phyloP scores from a whole-genome alignment of 352 stramenopile species.

The Phytophthora sp. region DNA sequence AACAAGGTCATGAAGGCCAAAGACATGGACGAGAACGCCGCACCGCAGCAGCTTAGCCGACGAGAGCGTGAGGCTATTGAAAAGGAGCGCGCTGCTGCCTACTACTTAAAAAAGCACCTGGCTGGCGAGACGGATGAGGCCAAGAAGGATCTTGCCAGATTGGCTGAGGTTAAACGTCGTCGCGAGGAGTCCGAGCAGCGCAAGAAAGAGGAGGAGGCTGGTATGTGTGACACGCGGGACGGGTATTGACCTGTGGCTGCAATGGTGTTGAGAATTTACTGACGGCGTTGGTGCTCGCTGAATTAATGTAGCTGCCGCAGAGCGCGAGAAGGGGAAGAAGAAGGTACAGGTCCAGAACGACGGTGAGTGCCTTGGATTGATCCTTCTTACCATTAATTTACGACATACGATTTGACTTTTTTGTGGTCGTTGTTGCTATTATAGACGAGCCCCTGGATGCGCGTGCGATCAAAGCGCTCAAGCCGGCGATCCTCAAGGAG shows the following conservation, averaged over 20 bases:
- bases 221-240: no score
- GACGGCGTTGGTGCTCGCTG: conserved; percentile 2
- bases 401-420: no score
- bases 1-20: conserved; percentile 91
- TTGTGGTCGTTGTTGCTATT: not conserved
- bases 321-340: conserved; percentile 73
- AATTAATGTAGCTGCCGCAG: conserved; percentile 47
- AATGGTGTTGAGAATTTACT: not conserved
- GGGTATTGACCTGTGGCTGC: not conserved
- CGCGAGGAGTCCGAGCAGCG: conserved; percentile 82
- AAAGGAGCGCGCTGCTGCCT: conserved; percentile 73
- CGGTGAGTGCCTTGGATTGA: no score
- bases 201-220: conserved; percentile 83
- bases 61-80: conserved; percentile 89
- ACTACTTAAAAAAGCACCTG: conserved; percentile 88
- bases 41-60: conserved; percentile 76
- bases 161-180: conserved; percentile 80
- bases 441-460: conserved; percentile 81
- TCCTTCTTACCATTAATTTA: no score
- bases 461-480: conserved; percentile 86
- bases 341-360: conserved; percentile 65
- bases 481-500: conserved; percentile 89
- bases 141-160: conserved; percentile 84
- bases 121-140: conserved; percentile 87
- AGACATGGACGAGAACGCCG: conserved; percentile 68